A percentile compares a stretch with the other conserved stretches of the same genome.
Evolutionary conservation across 176 grass and related monocot genomes (phyloP).

Genomic region (Phoenix dactylifera): DNA sequence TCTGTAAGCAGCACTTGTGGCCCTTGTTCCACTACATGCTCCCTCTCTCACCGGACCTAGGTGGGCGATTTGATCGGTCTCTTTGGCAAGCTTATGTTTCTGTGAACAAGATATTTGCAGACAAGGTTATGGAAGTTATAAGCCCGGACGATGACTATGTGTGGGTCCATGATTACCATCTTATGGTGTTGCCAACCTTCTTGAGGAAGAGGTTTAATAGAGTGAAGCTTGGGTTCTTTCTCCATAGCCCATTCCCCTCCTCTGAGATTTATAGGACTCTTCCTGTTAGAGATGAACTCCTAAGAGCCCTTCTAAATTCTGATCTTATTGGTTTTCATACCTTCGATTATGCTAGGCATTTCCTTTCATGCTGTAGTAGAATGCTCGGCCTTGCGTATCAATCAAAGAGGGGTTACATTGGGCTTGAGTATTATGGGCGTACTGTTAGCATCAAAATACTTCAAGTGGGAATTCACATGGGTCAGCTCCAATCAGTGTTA

Average conservation of each 20-base stretch:
- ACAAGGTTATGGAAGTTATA: slow-evolving; percentile 54
- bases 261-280: slow-evolving; percentile 46
- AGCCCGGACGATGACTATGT: slow-evolving; percentile 43
- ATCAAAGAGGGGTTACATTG: slow-evolving; percentile 48
- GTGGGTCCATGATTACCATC: slow-evolving; percentile 61
- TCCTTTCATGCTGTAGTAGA: slow-evolving; percentile 44
- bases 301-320: slow-evolving; percentile 40
- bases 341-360: slow-evolving; percentile 46
- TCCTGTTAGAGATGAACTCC: slow-evolving; percentile 42
- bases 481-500: slow-evolving; percentile 30
- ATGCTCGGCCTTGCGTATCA: slow-evolving; percentile 40
- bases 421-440: slow-evolving; percentile 48
- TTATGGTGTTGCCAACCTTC: slow-evolving; percentile 50
- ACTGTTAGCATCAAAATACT: slow-evolving; percentile 53
- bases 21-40: slow-evolving; percentile 53
- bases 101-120: slow-evolving; percentile 52
- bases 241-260: slow-evolving; percentile 47
- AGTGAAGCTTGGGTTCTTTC: slow-evolving; percentile 48
- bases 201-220: slow-evolving; percentile 43
- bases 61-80: slow-evolving; percentile 37
- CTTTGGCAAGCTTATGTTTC: slow-evolving; percentile 56
- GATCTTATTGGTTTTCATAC: slow-evolving; percentile 50
- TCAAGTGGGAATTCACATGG: slow-evolving; percentile 41
- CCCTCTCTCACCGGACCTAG: slow-evolving; percentile 41
- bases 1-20: slow-evolving; percentile 49